Evolutionary conservation across 306 rosid species (phyloP).

Genomic region (Oxytropis ochrocephala): DNA sequence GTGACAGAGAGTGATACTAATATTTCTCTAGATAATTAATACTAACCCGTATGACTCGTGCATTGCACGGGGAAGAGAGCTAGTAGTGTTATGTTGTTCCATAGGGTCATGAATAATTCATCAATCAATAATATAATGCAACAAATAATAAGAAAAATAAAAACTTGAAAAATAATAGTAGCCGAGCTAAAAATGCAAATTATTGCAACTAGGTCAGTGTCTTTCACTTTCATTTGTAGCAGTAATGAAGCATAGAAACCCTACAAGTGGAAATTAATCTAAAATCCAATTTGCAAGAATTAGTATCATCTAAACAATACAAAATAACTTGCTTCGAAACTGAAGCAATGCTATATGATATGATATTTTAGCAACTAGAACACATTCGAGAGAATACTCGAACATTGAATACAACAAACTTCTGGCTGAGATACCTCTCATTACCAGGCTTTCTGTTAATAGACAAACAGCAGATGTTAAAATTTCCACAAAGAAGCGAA

Average conservation of each 20-base stretch:
- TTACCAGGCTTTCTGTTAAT: background rate
- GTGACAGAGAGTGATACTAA: too few species aligned
- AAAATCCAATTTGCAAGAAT: background rate
- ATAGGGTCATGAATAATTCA: too few species aligned
- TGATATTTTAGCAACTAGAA: background rate
- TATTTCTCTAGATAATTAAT: too few species aligned
- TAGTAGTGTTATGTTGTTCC: too few species aligned
- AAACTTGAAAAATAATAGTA: background rate
- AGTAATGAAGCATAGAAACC: conserved; percentile 12
- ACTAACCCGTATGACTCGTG: too few species aligned
- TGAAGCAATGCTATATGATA: background rate
- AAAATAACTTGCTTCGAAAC: conserved; percentile 1
- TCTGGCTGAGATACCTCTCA: background rate
- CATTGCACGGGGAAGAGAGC: too few species aligned
- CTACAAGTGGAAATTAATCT: conserved; percentile 8
- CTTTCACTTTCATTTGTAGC: background rate
- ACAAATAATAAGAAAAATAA: background rate
- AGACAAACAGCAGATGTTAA: too few species aligned
- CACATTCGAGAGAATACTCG: background rate
- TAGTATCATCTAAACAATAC: background rate
- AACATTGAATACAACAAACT: conserved; percentile 4
- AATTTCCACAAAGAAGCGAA: too few species aligned
- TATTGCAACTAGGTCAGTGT: conserved; percentile 5
- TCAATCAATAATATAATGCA: too few species aligned
- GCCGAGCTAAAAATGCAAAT: background rate